Evolutionary conservation across 2,329 filamentous ascomycete species (phyloP), one percentile per base, ranked within the genome.

Genomic region (Beauveria australis): DNA sequence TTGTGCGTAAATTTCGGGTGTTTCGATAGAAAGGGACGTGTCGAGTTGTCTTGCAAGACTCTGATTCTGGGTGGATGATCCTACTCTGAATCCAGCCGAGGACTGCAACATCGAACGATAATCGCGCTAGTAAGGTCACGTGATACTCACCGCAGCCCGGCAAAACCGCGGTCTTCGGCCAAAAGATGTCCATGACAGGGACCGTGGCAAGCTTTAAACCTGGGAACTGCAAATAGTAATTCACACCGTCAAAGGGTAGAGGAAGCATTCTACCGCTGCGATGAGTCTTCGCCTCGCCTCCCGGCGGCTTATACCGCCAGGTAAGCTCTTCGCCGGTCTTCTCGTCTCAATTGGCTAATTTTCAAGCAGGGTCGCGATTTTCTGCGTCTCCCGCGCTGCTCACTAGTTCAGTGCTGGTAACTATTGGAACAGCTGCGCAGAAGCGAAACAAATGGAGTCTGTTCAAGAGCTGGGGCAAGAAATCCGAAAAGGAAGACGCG

Each of bases 211-310:
- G 59, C 54, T 61, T 63, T 26, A 37, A 10, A 44, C 55, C 24
- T 19, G 19, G 7, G 41, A 49, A 54, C 30, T 54, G 26, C 47
- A 71, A 71, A 64, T 65, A 70, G 67, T 65, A 67, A 66, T 64
- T 68, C 57, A 63, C 44, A 64, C 65, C 60, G 66, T 59, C 64
- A 63, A 64, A 64, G 64, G 61, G 64, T 64, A 30, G 62, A 63
- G 41, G 56, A 55, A 56, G 53, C 65, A 53, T 61, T 47, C 64
- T n/a, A 62, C 62, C 65, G 64, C 64, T 53, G 69, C 66, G 70
- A 91, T 91, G 88, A 89, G 79, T 75, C 74, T 88, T 68, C 81
- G 82, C 73, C 75, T 85, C 70, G 84, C 86, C 66, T 78, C 84
- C 68, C 77, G 84, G 77, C 82, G 82, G 76, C 75, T 88, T 67